Evolutionary conservation across 495 filamentous ascomycete genomes (phyloP).

Genomic region (Pyrenula aspistea): DNA sequence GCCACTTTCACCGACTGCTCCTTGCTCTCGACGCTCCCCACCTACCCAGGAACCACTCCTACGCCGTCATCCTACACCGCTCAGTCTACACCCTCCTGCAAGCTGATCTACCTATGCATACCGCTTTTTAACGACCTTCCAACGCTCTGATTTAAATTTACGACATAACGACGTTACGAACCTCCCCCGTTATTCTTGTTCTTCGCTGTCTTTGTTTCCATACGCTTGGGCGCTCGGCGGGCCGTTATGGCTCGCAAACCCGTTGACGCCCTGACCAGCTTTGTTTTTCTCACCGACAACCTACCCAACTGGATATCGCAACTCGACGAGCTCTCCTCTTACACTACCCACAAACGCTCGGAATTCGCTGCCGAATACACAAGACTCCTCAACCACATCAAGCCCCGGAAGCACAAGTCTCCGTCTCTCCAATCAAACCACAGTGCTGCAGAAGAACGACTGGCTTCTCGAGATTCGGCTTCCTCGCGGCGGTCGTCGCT

Average conservation of each 20-base stretch:
- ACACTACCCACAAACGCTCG: slow-evolving; percentile 56
- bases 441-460: slow-evolving; percentile 4
- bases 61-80: neutral
- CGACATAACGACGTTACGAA: neutral
- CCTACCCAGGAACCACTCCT: too few relatives aligned
- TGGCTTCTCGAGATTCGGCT: slow-evolving; percentile 4
- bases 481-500: slow-evolving; percentile 1
- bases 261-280: slow-evolving; percentile 54
- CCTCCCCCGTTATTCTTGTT: neutral
- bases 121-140: neutral
- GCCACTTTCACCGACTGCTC: too few relatives aligned
- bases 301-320: slow-evolving; percentile 56
- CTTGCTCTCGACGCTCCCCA: too few relatives aligned
- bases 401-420: slow-evolving; percentile 21
- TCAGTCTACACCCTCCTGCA: neutral
- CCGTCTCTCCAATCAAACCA: slow-evolving; percentile 35
- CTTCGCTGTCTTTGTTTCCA: neutral
- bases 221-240: neutral
- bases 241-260: slow-evolving; percentile 8
- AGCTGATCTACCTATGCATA: neutral
- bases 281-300: slow-evolving; percentile 42
- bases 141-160: neutral
- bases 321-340: slow-evolving; percentile 54
- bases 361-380: slow-evolving; percentile 43
- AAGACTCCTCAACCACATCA: slow-evolving; percentile 10